Base-by-base conservation (phyloP, 1,284 basidiomycete species). In the Rhodotorula glutinis region DNA sequence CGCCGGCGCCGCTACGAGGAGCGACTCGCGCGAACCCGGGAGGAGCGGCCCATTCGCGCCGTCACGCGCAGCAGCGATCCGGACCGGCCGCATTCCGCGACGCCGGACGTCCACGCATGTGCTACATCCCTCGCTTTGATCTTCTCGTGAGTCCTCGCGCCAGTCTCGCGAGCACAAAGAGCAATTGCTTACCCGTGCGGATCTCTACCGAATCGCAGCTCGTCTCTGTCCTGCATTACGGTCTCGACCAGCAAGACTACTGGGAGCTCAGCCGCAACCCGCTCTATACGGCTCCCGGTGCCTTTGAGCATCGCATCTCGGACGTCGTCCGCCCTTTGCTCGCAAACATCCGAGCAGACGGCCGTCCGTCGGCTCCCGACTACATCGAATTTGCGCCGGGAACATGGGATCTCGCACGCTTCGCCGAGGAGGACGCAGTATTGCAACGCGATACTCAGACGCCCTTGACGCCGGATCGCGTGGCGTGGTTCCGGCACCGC, bases 401-500 rank as follows among this genome's bases (percentile, higher is more conserved):
- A 13, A 66, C 77, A 46, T 80, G 77, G 77, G 79, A 80, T 60
- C 69, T 80, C 49, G 79, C 79, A 0, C 69, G 75, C 23, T 80
- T 77, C 75, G 78, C 79, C 8, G 70, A 75, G 56, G 72, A 78
- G 63, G 79, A 80, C 59, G 68, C 75, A 19, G 73, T 69, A 8
- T 74, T 67, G 9, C 67, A 72, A 29, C 62, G 69, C 14, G 72
- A 71, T 23, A 68, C 78, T 43, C 62, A 72, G 23, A 70, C 73
- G 53, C 75, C 75, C n/a, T 70, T 80, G 1, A 62, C 70, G 4
- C 74, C 75, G 44, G 75, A 78, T 16, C 69, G 79, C 4, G 60
- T 80, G 40, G 75, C 76, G 27, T 77, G 76, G 76, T 80, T 78
- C 76, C 64, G 77, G 17, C 72, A 74, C 13, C 66, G 75, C 27